Base-by-base conservation (phyloP, 2,329 filamentous ascomycete species). In the Nemania sp. region DNA sequence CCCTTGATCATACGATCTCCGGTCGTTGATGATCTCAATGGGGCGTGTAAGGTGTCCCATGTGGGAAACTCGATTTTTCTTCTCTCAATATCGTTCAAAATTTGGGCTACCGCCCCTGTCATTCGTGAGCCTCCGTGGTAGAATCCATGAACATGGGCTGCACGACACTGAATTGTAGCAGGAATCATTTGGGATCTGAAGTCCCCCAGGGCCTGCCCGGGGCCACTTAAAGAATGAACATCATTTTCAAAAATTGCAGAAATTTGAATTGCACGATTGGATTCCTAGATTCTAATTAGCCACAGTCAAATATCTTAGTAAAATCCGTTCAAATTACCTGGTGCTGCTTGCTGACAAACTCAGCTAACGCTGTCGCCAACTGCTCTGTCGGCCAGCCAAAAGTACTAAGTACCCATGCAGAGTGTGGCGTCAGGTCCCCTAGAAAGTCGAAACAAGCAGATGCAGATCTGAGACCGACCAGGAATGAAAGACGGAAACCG, bases 51-150 rank as follows among this genome's bases (percentile, higher is more conserved):
- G 6, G 30, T 20, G 23, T 50, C 51, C 55, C 55, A 57, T 23
- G 47, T 49, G 4, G 51, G 55, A 41, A 57, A 57, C 4, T 23
- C 33, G 20, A 57, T 51, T 3, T 12, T 22, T 40, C 50, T 44
- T 1, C n/a, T 39, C 20, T 54, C 17, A 19, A 57, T 46, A 44
- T 57, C 51, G 6, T 22, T 6, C 19, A 51, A 5, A 5, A 57
- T 43, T 17, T 52, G 34, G 5, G 15, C 19, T 17, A 57, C 46
- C 5, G 54, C 19, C 2, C 8, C 14, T 12, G 19, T 14, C 46
- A 57, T 50, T 19, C 30, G n/a, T 4, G 40, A 22, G 8, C 51
- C 55, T 9, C 49, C 55, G 26, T 57, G 55, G 20, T 54, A 57
- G 17, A 49, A 47, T 19, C 45, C 55, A 33, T 57, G 55, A 5